phyloP scores from a whole-genome alignment of 2,329 filamentous ascomycete genomes.

The Xylariaceae sp. region DNA sequence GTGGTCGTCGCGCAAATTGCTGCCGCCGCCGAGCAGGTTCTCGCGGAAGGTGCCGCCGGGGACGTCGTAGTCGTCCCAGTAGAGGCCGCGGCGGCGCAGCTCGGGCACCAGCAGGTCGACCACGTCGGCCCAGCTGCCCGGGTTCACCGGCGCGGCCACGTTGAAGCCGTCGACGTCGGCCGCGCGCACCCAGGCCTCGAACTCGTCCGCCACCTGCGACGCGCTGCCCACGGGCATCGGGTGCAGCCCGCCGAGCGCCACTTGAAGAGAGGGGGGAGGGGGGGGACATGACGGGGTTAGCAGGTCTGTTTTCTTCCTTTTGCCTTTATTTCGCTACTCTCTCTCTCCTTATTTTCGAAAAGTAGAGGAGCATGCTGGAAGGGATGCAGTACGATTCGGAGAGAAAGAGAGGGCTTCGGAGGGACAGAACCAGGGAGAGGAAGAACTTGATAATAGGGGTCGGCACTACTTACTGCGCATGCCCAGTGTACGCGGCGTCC shows the following conservation, averaged over 20 bases:
- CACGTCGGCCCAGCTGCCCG: slow-evolving; percentile 59
- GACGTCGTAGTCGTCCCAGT: slow-evolving; percentile 42
- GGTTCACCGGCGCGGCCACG: slow-evolving; percentile 46
- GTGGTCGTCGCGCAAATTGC: slow-evolving; percentile 11
- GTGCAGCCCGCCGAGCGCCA: slow-evolving; percentile 6
- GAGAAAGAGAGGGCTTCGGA: too few relatives aligned
- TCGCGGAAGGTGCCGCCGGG: slow-evolving; percentile 35
- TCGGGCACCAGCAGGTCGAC: slow-evolving; percentile 58
- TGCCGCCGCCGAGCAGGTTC: slow-evolving; percentile 28
- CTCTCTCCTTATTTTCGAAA: too few relatives aligned
- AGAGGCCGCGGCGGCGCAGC: slow-evolving; percentile 47
- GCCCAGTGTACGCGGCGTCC: slow-evolving; percentile 4
- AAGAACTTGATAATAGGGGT: too few relatives aligned
- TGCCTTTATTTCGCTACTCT: too few relatives aligned
- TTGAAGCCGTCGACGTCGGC: slow-evolving; percentile 56
- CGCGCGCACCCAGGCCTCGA: slow-evolving; percentile 24
- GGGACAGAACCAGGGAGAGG: too few relatives aligned
- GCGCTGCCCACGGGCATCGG: slow-evolving; percentile 5
- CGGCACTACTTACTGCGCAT: too few relatives aligned
- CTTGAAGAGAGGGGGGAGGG: too few relatives aligned
- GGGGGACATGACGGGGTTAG: too few relatives aligned
- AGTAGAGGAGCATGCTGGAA: too few relatives aligned
- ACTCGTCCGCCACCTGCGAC: slow-evolving; percentile 5
- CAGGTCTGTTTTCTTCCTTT: too few relatives aligned
- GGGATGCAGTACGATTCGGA: too few relatives aligned